These are phyloP conservation scores for Penicillium psychrosexuale DNA, from an alignment of 2,329 filamentous ascomycete genomes.

Conservation along the genomic window DNA sequence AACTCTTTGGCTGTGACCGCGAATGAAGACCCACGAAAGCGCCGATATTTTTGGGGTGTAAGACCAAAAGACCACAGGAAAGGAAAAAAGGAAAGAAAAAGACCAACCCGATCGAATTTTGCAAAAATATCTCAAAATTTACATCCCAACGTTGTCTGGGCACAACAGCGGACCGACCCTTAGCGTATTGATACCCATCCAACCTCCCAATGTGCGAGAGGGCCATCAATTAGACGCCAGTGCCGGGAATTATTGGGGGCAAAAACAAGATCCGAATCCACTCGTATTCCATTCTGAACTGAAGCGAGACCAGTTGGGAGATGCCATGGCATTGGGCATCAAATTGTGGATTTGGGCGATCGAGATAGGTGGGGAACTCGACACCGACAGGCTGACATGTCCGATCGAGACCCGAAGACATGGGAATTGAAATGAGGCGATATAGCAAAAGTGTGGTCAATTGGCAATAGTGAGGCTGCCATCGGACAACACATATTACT, in stretches of 20 bases:
- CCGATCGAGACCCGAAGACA: conserved; percentile 14
- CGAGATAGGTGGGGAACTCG: conserved; percentile 9
- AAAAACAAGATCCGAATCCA: conserved; percentile 14
- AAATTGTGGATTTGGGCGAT: conserved; percentile 20
- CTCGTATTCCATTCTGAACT: conserved; percentile 21
- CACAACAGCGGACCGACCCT: conserved; percentile 23
- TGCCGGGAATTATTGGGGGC: not conserved
- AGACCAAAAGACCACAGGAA: conserved; percentile 22
- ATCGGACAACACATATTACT: conserved; percentile 6
- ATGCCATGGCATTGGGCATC: conserved; percentile 28
- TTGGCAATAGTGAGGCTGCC: conserved; percentile 9
- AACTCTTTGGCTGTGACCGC: conserved; percentile 23
- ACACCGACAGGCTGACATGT: conserved; percentile 23
- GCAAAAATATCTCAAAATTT: conserved; percentile 12
- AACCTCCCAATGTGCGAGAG: conserved; percentile 12
- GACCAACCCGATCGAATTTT: conserved; percentile 1
- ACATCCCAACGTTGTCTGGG: conserved; percentile 9
- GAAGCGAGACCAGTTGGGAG: conserved; percentile 22
- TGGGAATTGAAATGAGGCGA: not conserved
- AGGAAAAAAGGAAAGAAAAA: conserved; percentile 11
- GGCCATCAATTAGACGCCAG: conserved; percentile 7
- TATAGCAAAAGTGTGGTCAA: not conserved
- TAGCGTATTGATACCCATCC: conserved; percentile 25
- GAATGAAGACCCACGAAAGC: conserved; percentile 33
- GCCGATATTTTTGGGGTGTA: conserved; percentile 27